Percentiles rank a stretch among this genome's conserved stretches.
phyloP scores from a whole-genome alignment of 2,329 filamentous ascomycete species.

The Sporothrix humicola region DNA sequence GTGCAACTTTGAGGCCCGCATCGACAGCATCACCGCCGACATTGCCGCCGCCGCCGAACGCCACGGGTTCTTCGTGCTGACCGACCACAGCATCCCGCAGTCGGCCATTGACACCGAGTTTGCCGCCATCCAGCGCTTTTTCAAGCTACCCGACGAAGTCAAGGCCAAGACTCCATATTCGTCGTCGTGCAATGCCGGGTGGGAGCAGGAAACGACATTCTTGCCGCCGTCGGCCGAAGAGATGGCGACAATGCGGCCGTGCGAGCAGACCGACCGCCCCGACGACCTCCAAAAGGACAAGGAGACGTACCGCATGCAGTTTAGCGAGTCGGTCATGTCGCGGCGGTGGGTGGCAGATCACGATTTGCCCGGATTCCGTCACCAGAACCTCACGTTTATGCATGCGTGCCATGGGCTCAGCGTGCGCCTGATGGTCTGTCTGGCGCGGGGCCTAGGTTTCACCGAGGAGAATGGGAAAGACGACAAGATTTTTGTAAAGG shows the following conservation, averaged over 20 bases:
- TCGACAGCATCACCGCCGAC: conserved; percentile 59
- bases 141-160: conserved; percentile 55
- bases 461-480: neutral
- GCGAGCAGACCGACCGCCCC: neutral
- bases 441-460: conserved; percentile 62
- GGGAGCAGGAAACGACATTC: conserved; percentile 56
- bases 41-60: conserved; percentile 61
- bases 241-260: neutral
- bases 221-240: neutral
- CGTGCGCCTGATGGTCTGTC: conserved; percentile 62
- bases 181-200: conserved; percentile 59
- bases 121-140: conserved; percentile 57
- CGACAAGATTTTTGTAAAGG: conserved; percentile 61
- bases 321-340: conserved; percentile 56
- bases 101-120: conserved; percentile 60
- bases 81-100: conserved; percentile 59
- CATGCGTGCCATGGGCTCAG: conserved; percentile 56
- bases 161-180: conserved; percentile 61
- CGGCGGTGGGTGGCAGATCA: conserved; percentile 57
- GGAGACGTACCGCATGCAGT: conserved; percentile 67
- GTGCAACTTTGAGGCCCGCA: conserved; percentile 56
- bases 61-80: conserved; percentile 64
- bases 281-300: conserved; percentile 45
- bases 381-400: conserved; percentile 58
- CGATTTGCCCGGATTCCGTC: conserved; percentile 55